Conservation (phyloP, 2,329 filamentous ascomycete species). For the Camillea tinctor region DNA sequence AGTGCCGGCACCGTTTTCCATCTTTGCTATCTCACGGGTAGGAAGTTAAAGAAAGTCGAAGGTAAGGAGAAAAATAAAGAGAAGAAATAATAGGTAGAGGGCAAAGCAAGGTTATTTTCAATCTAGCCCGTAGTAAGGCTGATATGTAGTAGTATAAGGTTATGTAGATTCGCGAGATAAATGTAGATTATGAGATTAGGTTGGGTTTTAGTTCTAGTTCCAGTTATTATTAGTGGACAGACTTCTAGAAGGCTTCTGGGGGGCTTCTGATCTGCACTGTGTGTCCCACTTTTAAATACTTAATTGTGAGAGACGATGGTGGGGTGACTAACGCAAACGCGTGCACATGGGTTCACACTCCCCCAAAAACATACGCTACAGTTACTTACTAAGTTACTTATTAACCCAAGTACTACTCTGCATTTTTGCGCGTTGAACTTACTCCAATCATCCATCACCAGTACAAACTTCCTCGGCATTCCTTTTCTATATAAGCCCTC, state of each 20-base stretch:
- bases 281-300: neutral
- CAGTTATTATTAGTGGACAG: neutral
- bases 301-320: neutral
- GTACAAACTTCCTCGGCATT: too few species aligned
- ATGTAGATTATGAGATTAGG: too few species aligned
- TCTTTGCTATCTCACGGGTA: constrained; percentile 34
- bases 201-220: too few species aligned
- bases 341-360: neutral
- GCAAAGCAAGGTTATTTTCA: neutral
- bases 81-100: neutral
- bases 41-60: neutral
- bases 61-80: neutral
- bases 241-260: neutral
- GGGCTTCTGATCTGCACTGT: neutral
- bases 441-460: too few species aligned
- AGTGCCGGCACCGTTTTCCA: constrained; percentile 69
- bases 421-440: too few species aligned
- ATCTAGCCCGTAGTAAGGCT: neutral
- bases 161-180: neutral
- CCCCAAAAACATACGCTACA: neutral
- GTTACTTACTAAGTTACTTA: too few species aligned
- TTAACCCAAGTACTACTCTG: too few species aligned
- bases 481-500: too few species aligned
- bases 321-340: neutral
- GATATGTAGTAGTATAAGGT: too few species aligned